Base-by-base conservation (phyloP, 768 basidiomycete genomes). In the Mycena kentingensis region DNA sequence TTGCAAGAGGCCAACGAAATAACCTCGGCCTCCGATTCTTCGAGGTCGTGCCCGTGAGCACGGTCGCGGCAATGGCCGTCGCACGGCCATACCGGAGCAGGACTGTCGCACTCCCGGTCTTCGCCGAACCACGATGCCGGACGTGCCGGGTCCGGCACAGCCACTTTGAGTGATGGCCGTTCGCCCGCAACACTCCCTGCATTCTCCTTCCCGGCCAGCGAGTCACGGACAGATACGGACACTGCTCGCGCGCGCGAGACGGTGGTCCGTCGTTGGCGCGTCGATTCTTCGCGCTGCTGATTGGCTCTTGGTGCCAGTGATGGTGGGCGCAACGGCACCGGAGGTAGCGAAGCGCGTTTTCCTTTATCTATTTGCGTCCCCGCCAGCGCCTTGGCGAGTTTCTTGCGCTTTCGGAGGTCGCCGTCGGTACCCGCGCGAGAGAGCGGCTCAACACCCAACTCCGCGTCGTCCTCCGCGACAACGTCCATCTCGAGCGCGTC, bases 1-100 rank as follows among this genome's bases (percentile, higher is more conserved):
- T 58, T 54, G 36, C 57, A 58, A 15, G 57, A 54, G 12, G 52
- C 52, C 19, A 58, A 46, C 11, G 57, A 58, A 29, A 58, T 54
- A 52, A 52, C 44, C 32, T 54, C 57, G 37, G 54, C 57, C 2
- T 51, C 49, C 29, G 57, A 52, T 25, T 21, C 44, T 29, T 47
- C 57, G 2, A 26, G 21, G 3, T 35, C 39, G 26, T 58, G 52
- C 34, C 16, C 16, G 25, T 48, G 52, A 27, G 18, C 34, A 2
- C 31, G 13, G 15, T 58, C 57, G 5, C 52, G 49, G 22, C 57
- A 58, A 12, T 3, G 18, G 4, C 57, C 57, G 25, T 46, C 18
- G 15, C 57, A 58, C 39, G 11, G 5, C 49, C 49, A 58, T 31
- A 58, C 57, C 2, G 52, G 45, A 26, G 37, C 39, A 13, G 57